Base-by-base conservation (phyloP, 2,329 filamentous ascomycete species). In the Neonectria magnoliae region DNA sequence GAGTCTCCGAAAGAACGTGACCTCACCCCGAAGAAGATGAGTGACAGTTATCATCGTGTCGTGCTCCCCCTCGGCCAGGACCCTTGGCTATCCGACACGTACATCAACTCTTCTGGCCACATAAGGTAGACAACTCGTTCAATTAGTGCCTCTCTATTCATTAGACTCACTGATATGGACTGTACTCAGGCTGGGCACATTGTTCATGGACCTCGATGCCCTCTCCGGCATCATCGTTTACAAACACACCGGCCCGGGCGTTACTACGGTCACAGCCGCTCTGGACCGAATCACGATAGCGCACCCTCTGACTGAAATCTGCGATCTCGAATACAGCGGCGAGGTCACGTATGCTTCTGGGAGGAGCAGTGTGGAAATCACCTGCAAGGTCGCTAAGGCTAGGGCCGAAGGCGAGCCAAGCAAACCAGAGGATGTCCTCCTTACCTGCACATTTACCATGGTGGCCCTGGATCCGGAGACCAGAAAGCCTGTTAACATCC, bases 131-230 rank as follows among this genome's bases (percentile, higher is more conserved):
- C 29, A 44, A 20, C 8, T 27, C 1, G 4, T 5, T 11, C 22
- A 7, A 16, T 18, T 8, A 9, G 29, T 4, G 14, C 10, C 7
- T 16, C 31, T 20, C 11, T 10, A 13, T 1, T 1, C 5, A 33
- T 16, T 1, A 18, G 29, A 13, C 22, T 22, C 9, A 48, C n/a
- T 42, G 1, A 50, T 13, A 1, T 4, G 0, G 6, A 20, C 5
- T 33, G n/a, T 54, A 9, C 48, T 27, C 29, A 76, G 74, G 57
- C 83, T 94, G 8, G 92, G 92, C 0, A 89, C 91, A 0, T 81
- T 94, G 16, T 88, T 94, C 66, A 94, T 94, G 91, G 92, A 94
- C 67, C 84, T 94, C 2, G 92, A 94, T 78, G 92, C 92, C 0
- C 79, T 94, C 8, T 91, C 91, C 1, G 92, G 92, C 10, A 87